Evolutionary conservation across 495 filamentous ascomycete species (phyloP).

Genomic region (Aspergillus affinis): DNA sequence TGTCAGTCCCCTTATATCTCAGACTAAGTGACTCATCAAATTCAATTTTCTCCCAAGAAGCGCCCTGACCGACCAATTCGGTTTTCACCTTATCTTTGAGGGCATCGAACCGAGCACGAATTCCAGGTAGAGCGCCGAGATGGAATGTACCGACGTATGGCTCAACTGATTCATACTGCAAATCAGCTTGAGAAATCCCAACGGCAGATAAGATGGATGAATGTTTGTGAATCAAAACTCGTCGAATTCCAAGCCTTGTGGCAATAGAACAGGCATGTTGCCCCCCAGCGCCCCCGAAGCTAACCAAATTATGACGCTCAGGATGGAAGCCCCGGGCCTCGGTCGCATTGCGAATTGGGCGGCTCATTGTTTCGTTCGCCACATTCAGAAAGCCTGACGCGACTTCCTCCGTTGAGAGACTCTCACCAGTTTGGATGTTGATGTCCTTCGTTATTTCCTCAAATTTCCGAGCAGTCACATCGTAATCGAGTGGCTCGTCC

Average conservation of each 20-base stretch:
- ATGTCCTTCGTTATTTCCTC: conserved; percentile 75
- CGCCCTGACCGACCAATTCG: conserved; percentile 41
- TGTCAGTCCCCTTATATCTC: conserved; percentile 54
- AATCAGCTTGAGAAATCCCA: conserved; percentile 52
- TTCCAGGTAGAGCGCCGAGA: conserved; percentile 29
- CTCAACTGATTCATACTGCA: conserved; percentile 52
- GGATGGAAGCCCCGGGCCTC: conserved; percentile 53
- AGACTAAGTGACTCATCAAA: conserved; percentile 54
- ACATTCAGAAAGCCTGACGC: conserved; percentile 60
- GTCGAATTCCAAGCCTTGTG: conserved; percentile 45
- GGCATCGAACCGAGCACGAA: conserved; percentile 35
- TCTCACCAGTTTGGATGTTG: conserved; percentile 66
- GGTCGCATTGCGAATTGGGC: conserved; percentile 53
- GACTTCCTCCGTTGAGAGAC: conserved; percentile 81
- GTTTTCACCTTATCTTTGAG: conserved; percentile 33
- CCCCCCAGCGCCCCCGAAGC: conserved; percentile 56
- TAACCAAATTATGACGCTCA: conserved; percentile 48
- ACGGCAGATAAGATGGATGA: conserved; percentile 54
- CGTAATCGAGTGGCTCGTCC: conserved; percentile 77
- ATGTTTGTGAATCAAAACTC: conserved; percentile 53
- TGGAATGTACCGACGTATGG: conserved; percentile 39
- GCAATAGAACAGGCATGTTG: conserved; percentile 55
- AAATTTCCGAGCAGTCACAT: conserved; percentile 74
- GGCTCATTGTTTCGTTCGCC: conserved; percentile 55
- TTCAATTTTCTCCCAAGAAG: conserved; percentile 37